These are phyloP conservation scores for Colletotrichum godetiae DNA, from an alignment of 2,329 filamentous ascomycete species.

Conservation along the genomic window DNA sequence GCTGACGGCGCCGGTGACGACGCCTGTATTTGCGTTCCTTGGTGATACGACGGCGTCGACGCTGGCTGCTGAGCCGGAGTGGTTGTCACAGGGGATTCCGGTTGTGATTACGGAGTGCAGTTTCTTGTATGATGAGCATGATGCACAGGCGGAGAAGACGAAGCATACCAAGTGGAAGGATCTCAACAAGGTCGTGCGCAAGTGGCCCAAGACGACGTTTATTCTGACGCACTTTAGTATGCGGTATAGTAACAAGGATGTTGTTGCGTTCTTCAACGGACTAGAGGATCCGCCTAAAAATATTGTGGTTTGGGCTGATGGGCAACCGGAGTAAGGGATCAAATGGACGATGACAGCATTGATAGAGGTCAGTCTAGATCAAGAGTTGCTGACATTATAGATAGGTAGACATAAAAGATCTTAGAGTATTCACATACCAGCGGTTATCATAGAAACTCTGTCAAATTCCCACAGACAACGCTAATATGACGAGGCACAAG, in stretches of 20 bases:
- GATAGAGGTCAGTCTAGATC: neutral
- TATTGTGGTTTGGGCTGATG: constrained; percentile 60
- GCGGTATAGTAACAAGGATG: constrained; percentile 52
- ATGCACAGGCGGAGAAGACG: constrained; percentile 55
- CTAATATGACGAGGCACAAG: neutral
- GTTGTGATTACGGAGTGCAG: constrained; percentile 63
- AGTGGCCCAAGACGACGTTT: constrained; percentile 56
- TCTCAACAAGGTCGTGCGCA: constrained; percentile 55
- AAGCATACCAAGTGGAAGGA: constrained; percentile 61
- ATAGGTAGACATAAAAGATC: neutral
- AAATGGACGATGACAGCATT: neutral
- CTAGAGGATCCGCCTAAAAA: constrained; percentile 52
- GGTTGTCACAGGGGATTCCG: constrained; percentile 52
- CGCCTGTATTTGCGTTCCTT: constrained; percentile 59
- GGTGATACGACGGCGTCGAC: constrained; percentile 58
- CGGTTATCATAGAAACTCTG: too few relatives aligned
- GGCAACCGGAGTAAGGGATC: constrained; percentile 27
- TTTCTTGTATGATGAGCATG: constrained; percentile 57
- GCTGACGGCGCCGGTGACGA: constrained; percentile 52
- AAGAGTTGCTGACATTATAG: neutral
- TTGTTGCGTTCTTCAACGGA: constrained; percentile 54
- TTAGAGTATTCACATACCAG: neutral
- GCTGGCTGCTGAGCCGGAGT: constrained; percentile 51
- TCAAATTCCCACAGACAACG: neutral
- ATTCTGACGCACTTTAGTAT: constrained; percentile 61